Conservation (phyloP, 768 basidiomycete genomes). For the Thelephora ganbajun region DNA sequence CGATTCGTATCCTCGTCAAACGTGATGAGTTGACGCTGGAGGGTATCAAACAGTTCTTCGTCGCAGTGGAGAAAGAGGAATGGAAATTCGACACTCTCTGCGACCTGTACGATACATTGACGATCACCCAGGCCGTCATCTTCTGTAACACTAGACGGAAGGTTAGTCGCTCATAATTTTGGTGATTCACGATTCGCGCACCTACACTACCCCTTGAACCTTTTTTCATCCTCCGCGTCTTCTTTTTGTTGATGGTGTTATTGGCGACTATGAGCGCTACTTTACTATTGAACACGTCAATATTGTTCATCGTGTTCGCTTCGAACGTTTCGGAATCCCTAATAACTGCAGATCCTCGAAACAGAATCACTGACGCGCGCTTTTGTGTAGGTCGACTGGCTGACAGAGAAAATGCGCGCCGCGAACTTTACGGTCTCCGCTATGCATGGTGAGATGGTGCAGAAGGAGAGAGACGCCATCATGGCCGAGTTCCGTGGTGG, state of each 20-base stretch:
- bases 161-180: constrained; percentile 28
- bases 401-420: constrained; percentile 97
- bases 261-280: no score
- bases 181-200: background rate
- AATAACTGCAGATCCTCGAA: no score
- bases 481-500: constrained; percentile 95
- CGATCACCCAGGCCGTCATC: constrained; percentile 97
- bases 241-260: no score
- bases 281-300: no score
- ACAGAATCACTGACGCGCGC: background rate
- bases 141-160: constrained; percentile 98
- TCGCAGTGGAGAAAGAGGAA: constrained; percentile 98
- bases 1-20: constrained; percentile 95
- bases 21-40: constrained; percentile 98
- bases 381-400: constrained; percentile 74
- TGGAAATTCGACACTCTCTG: constrained; percentile 99
- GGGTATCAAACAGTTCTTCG: constrained; percentile 93
- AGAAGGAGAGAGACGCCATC: constrained; percentile 89
- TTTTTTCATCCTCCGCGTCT: no score
- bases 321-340: no score
- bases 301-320: no score
- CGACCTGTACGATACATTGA: constrained; percentile 95
- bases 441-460: constrained; percentile 94
- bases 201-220: background rate
- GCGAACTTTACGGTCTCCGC: constrained; percentile 97